Conservation (phyloP, 306 rosid species). For the Begonia fuchsioides region DNA sequence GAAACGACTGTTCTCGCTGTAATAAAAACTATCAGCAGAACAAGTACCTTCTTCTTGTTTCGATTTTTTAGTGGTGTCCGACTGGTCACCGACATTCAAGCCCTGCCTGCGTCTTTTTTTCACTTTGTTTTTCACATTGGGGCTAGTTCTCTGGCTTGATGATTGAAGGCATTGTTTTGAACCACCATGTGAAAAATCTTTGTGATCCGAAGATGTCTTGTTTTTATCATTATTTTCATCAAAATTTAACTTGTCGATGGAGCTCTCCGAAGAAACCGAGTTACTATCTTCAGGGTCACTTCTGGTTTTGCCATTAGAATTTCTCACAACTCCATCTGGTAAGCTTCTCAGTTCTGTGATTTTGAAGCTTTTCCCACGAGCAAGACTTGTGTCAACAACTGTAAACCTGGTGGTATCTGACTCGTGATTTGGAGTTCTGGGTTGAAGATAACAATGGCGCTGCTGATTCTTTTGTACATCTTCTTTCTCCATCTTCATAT, state of each 20-base stretch:
- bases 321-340: constrained; percentile 34
- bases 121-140: constrained; percentile 39
- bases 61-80: too few species aligned
- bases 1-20: too few species aligned
- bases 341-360: constrained; percentile 61
- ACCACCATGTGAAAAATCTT: too few species aligned
- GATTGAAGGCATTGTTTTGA: constrained; percentile 3
- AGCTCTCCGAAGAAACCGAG: too few species aligned
- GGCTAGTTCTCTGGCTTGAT: constrained; percentile 45
- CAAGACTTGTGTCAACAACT: constrained; percentile 84
- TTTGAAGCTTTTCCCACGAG: constrained; percentile 22
- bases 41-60: too few species aligned
- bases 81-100: too few species aligned
- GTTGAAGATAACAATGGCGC: constrained; percentile 11
- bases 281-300: constrained; percentile 20
- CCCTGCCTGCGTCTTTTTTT: background rate
- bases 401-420: constrained; percentile 48
- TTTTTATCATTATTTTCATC: too few species aligned
- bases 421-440: constrained; percentile 38
- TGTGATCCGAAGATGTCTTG: too few species aligned
- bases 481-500: too few species aligned
- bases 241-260: too few species aligned
- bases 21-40: too few species aligned
- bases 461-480: too few species aligned
- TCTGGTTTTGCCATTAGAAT: constrained; percentile 22